These are phyloP conservation scores for Lotus japonicus DNA, from an alignment of 306 rosid genomes.

Conservation along the genomic window DNA sequence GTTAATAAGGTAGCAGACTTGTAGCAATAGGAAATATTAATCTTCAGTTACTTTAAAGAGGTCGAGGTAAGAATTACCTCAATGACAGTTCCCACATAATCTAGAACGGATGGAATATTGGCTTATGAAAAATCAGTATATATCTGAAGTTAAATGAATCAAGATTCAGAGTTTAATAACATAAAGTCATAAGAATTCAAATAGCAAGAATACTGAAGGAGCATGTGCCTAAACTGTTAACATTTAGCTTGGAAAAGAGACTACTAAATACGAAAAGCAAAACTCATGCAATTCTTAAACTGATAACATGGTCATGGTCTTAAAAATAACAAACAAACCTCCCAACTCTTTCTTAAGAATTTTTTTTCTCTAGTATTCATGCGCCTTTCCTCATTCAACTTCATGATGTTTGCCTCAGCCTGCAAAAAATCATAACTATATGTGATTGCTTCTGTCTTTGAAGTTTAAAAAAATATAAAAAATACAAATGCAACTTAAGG, in stretches of 20 bases:
- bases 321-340: constrained; percentile 7
- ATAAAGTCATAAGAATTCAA: too few species aligned
- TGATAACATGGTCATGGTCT: background rate
- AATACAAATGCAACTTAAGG: background rate
- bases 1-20: too few species aligned
- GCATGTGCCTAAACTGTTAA: constrained; percentile 1
- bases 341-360: constrained; percentile 70
- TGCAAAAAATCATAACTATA: constrained; percentile 31
- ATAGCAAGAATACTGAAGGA: too few species aligned
- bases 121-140: too few species aligned
- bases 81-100: too few species aligned
- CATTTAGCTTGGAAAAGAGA: constrained; percentile 5
- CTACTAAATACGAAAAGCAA: too few species aligned
- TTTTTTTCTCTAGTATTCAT: constrained; percentile 42
- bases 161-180: too few species aligned
- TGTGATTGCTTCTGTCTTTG: constrained; percentile 16
- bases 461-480: background rate
- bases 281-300: background rate
- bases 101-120: too few species aligned
- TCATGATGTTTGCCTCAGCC: constrained; percentile 60
- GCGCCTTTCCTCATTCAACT: constrained; percentile 57
- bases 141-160: too few species aligned
- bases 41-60: too few species aligned
- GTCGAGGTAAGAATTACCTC: too few species aligned
- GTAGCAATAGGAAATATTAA: too few species aligned